Conservation (phyloP, 495 filamentous ascomycete species). For the Talaromyces thailandensis region DNA sequence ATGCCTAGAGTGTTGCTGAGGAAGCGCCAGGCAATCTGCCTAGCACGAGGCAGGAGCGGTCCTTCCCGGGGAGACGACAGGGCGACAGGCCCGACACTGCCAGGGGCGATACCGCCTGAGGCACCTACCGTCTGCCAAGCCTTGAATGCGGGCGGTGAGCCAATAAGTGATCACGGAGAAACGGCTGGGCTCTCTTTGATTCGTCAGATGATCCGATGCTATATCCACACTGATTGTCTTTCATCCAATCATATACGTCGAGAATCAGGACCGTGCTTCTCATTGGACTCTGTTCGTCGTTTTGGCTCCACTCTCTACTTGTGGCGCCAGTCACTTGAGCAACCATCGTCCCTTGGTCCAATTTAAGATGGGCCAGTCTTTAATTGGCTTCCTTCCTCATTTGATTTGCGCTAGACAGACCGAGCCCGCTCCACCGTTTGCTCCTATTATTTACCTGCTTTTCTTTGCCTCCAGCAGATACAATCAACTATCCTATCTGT, state of each 20-base stretch:
- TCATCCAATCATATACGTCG: neutral
- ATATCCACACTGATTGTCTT: neutral
- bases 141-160: neutral
- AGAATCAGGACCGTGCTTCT: neutral
- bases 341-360: neutral
- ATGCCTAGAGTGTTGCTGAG: neutral
- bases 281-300: neutral
- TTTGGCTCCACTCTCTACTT: neutral
- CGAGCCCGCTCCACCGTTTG: neutral
- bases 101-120: no score
- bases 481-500: neutral
- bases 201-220: neutral
- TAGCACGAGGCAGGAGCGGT: neutral
- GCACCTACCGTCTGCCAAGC: neutral
- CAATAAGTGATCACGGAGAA: neutral
- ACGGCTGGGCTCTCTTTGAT: neutral
- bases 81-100: no score
- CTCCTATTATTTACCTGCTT: constrained; percentile 1
- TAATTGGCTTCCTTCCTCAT: neutral
- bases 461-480: neutral
- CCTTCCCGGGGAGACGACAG: neutral
- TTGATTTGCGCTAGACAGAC: neutral
- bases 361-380: neutral
- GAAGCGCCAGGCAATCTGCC: neutral
- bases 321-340: constrained; percentile 1